Conservation (phyloP, 805 yeast species). For the Tetrapisispora nanseiensis region DNA sequence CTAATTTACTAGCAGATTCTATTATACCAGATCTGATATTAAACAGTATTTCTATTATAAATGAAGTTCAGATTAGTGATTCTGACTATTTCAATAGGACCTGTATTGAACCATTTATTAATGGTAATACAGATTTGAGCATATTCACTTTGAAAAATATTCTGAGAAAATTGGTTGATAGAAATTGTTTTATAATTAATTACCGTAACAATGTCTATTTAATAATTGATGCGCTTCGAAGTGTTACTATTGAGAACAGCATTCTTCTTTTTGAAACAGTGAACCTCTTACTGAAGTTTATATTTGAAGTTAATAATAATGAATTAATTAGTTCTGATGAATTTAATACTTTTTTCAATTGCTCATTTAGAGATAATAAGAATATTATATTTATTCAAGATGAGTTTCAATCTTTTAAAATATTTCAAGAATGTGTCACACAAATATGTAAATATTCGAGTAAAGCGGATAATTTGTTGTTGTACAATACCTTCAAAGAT, state of each 20-base stretch:
- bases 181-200: not conserved
- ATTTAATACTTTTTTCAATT: not conserved
- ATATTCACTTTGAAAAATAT: conserved; percentile 4
- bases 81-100: not conserved
- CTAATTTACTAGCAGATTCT: conserved; percentile 33
- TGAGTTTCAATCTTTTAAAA: not conserved
- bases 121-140: not conserved
- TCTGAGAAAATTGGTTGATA: not conserved
- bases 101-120: not conserved
- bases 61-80: not conserved
- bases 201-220: not conserved
- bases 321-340: not conserved
- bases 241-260: not conserved
- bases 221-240: not conserved
- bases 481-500: not conserved
- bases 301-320: not conserved
- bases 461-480: not conserved
- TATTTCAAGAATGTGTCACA: not conserved
- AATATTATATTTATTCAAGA: too few species aligned
- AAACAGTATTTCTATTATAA: conserved; percentile 27
- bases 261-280: not conserved
- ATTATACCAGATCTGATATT: conserved; percentile 37
- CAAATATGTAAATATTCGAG: not conserved
- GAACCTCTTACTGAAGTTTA: not conserved
- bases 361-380: not conserved